A percentile compares a stretch with the other conserved stretches of the same genome.
These are phyloP conservation scores for Entamoeba nuttalli DNA, from an alignment of 208 protist species.

Conservation along the genomic window DNA sequence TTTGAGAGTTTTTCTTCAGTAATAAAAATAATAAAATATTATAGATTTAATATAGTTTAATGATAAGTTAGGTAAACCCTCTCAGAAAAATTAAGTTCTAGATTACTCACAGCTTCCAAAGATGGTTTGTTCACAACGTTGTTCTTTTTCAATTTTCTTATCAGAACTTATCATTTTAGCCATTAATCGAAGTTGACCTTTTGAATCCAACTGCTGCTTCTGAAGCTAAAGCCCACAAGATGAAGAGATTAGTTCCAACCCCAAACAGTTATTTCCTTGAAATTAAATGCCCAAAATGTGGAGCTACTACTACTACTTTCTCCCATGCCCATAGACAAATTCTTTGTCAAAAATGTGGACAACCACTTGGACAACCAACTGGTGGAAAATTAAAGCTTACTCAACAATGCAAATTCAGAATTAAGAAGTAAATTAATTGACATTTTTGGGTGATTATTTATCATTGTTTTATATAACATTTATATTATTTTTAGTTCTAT, in stretches of 20 bases:
- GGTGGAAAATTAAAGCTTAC: conserved; percentile 27
- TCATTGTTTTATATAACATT: no score
- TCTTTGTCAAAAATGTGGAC: conserved; percentile 76
- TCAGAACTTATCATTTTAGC: neutral
- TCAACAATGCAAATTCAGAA: neutral
- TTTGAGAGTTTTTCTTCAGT: no score
- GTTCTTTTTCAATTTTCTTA: no score
- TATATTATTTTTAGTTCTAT: no score
- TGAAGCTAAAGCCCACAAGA: conserved; percentile 89
- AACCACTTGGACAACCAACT: conserved; percentile 84
- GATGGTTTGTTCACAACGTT: no score
- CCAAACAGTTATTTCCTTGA: conserved; percentile 98
- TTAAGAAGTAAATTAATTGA: neutral
- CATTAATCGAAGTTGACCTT: conserved; percentile 56
- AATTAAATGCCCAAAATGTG: conserved; percentile 89
- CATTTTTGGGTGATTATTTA: no score
- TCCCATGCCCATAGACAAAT: conserved; percentile 85
- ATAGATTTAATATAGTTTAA: no score
- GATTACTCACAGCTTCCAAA: no score
- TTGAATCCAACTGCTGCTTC: conserved; percentile 74
- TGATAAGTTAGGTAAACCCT: no score
- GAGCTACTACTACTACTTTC: conserved; percentile 80
- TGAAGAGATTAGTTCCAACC: conserved; percentile 89
- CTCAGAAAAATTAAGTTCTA: no score
- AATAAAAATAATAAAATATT: no score